Percentiles rank a stretch among this genome's conserved stretches.
Evolutionary conservation across 139 green algal species (phyloP).

Genomic region (Chloropicon primus): DNA sequence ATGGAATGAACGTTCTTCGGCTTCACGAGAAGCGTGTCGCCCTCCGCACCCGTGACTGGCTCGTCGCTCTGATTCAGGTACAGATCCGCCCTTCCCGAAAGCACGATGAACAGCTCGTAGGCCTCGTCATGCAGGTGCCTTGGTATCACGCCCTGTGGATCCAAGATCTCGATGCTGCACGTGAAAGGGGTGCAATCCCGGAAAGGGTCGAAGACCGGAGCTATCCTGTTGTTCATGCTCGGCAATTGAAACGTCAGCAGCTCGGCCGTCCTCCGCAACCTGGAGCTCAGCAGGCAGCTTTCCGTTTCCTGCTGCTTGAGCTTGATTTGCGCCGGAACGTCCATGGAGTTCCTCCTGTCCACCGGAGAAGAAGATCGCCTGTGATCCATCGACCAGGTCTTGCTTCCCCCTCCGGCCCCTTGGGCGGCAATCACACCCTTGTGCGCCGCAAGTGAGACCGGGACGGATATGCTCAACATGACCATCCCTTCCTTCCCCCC

Average conservation of each 20-base stretch:
- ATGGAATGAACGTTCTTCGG: neutral
- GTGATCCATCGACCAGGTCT: neutral
- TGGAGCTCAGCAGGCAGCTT: neutral
- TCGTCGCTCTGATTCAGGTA: neutral
- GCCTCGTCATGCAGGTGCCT: neutral
- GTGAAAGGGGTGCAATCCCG: neutral
- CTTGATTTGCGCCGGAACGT: neutral
- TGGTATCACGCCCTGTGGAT: neutral
- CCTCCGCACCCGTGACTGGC: neutral
- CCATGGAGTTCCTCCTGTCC: neutral
- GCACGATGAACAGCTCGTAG: neutral
- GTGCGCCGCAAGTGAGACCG: neutral
- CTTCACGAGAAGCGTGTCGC: neutral
- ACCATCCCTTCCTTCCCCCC: no score
- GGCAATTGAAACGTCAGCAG: neutral
- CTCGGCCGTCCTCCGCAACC: neutral
- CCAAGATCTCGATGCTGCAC: neutral
- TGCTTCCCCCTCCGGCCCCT: neutral
- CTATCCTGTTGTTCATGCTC: neutral
- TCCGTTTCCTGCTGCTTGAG: neutral
- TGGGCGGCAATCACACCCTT: neutral
- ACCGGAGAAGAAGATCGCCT: no score
- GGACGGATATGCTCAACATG: neutral
- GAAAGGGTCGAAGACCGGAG: neutral
- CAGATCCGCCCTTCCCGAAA: neutral